Base-by-base conservation (phyloP, 352 stramenopile genomes). In the Peronospora belbahrii region DNA sequence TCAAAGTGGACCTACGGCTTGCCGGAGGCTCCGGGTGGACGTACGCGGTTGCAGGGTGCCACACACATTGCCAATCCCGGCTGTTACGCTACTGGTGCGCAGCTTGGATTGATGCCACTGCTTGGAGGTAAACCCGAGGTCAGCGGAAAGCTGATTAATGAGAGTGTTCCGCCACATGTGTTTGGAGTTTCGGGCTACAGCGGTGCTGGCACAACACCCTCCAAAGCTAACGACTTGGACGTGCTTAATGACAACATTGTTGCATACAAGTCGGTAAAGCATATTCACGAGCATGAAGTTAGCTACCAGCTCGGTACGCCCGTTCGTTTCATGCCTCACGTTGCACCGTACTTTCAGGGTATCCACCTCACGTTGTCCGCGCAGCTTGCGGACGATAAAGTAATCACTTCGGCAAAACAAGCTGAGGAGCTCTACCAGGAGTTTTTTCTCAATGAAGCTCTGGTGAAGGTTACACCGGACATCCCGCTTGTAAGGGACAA, bases 301-400 rank as follows among this genome's bases (percentile, higher is more conserved):
- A 88, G 74, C 59, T 70, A 87, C 58, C 85, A 95, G 43, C 54
- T 94, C 13, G 70, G 71, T 34, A 88, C 76, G 31, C 48, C 67
- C 0, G 69, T 97, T 42, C 87, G 88, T 22, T 97, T 97, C 70
- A 97, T 95, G 70, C 88, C 90, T 24, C 88, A 97, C 60, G 83
- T 97, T 7, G 90, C 90, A 33, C 72, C 87, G 41, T 97, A 91
- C 65, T 97, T 96, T 67, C 87, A 96, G 45, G 90, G 90, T 43
- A 97, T 97, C 54, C 85, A 97, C 54, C 65, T 96, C 22, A 95
- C 83, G n/a, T 59, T 94, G 38, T 88, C 77, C 13, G 68, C 81
- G 27, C 74, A 92, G 49, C 66, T 94, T 42, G 67, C 82, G 27
- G 70, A 94, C 43, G 46, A 62, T 14, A 54, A 48, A 5, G 31